A percentile compares a stretch with the other conserved stretches of the same genome.
Evolutionary conservation across 306 rosid genomes (phyloP).

Genomic region (Vigna angularis): DNA sequence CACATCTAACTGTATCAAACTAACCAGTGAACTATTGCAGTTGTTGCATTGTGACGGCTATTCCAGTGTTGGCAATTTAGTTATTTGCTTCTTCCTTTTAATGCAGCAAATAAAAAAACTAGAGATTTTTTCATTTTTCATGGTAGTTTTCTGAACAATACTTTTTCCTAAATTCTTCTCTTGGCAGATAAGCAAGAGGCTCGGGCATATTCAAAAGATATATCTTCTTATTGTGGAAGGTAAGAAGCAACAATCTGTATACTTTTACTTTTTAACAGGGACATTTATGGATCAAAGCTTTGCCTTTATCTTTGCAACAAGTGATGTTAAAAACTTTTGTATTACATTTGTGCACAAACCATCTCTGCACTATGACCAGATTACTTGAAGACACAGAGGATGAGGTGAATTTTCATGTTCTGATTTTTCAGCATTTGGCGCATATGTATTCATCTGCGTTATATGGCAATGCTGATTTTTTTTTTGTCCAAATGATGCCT

Average conservation of each 20-base stretch:
- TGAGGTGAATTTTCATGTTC: constrained; percentile 62
- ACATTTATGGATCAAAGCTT: constrained; percentile 9
- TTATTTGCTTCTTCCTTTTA: constrained; percentile 1
- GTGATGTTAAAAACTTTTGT: constrained; percentile 30
- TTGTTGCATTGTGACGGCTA: constrained; percentile 27
- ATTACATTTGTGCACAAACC: constrained; percentile 52
- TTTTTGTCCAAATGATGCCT: constrained; percentile 18
- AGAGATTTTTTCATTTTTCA: constrained; percentile 8
- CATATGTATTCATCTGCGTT: constrained; percentile 37
- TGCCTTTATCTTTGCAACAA: constrained; percentile 41
- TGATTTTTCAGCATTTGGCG: constrained; percentile 37
- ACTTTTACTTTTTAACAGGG: constrained; percentile 28
- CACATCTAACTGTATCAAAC: background rate
- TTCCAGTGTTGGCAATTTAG: constrained; percentile 2
- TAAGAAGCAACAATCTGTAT: constrained; percentile 42
- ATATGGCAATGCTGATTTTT: background rate
- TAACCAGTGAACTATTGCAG: constrained; percentile 20
- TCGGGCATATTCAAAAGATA: constrained; percentile 79
- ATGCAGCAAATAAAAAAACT: constrained; percentile 6
- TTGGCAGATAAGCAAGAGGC: constrained; percentile 88
- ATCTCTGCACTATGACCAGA: constrained; percentile 56
- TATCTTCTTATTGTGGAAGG: constrained; percentile 94
- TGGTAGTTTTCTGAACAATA: constrained; percentile 17
- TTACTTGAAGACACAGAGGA: constrained; percentile 95
- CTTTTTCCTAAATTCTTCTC: constrained; percentile 25